These are phyloP conservation scores for Blastobotrys petasosporus DNA, from an alignment of 1,139 yeast species.

Conservation along the genomic window DNA sequence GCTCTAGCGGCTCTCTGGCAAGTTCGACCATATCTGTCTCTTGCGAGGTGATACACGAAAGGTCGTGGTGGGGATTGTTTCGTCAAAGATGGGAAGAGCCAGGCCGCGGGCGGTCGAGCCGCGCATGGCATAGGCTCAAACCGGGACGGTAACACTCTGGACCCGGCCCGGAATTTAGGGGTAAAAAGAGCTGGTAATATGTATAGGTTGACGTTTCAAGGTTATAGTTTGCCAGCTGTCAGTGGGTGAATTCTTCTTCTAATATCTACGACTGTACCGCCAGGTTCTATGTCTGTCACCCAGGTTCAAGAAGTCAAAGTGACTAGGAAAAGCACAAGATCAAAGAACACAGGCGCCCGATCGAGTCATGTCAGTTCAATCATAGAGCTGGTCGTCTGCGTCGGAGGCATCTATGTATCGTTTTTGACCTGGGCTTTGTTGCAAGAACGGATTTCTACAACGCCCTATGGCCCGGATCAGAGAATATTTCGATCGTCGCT, in stretches of 20 bases:
- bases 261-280: too few species aligned
- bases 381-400: conserved; percentile 44
- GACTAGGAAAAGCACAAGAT: too few species aligned
- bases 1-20: conserved; percentile 46
- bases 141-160: too few species aligned
- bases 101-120: neutral
- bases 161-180: too few species aligned
- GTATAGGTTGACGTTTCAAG: too few species aligned
- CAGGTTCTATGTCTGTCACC: too few species aligned
- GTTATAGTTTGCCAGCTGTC: too few species aligned
- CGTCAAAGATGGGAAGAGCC: conserved; percentile 2
- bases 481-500: conserved; percentile 68
- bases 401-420: conserved; percentile 72
- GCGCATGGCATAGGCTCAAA: neutral
- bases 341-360: too few species aligned
- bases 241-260: too few species aligned
- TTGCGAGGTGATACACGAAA: neutral
- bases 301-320: too few species aligned
- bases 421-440: conserved; percentile 87
- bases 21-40: conserved; percentile 8
- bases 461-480: conserved; percentile 59
- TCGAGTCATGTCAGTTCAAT: neutral
- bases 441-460: conserved; percentile 81
- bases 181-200: too few species aligned
- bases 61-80: conserved; percentile 1